phyloP scores from a whole-genome alignment of 176 grass and related monocot genomes.

The Phoenix roebelenii region DNA sequence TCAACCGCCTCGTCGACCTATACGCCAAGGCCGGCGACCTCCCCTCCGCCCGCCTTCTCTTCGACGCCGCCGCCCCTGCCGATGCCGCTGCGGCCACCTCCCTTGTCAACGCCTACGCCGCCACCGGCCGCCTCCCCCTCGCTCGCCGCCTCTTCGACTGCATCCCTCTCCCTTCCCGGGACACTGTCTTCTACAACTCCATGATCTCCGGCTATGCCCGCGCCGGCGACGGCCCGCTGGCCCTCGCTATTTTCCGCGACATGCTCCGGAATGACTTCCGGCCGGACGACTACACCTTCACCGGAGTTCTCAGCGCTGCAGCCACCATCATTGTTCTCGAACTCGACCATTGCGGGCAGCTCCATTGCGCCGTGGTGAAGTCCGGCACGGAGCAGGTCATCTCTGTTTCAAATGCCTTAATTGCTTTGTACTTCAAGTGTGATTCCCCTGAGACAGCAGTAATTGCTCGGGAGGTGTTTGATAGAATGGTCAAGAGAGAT shows the following conservation, averaged over 20 bases:
- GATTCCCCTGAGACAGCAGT: slow-evolving; percentile 6
- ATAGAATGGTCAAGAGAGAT: slow-evolving; percentile 60
- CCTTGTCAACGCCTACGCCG: slow-evolving; percentile 49
- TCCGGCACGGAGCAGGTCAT: slow-evolving; percentile 24
- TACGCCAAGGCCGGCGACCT: slow-evolving; percentile 65
- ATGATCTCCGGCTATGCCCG: slow-evolving; percentile 69
- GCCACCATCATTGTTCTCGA: slow-evolving; percentile 36
- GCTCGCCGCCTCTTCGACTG: slow-evolving; percentile 49
- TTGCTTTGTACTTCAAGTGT: slow-evolving; percentile 51
- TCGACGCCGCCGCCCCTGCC: slow-evolving; percentile 21
- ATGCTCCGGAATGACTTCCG: slow-evolving; percentile 31
- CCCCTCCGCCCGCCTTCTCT: slow-evolving; percentile 41
- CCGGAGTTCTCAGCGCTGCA: slow-evolving; percentile 62
- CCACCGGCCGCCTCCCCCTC: slow-evolving; percentile 38
- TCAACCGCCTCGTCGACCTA: slow-evolving; percentile 83
- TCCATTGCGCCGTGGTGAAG: slow-evolving; percentile 59
- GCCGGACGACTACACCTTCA: slow-evolving; percentile 66
- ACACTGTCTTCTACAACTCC: slow-evolving; percentile 82
- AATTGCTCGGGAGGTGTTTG: slow-evolving; percentile 50
- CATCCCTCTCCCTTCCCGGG: slow-evolving; percentile 40
- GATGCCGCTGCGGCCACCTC: slow-evolving; percentile 52
- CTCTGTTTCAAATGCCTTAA: slow-evolving; percentile 72
- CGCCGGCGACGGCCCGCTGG: slow-evolving; percentile 31
- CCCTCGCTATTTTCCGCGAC: slow-evolving; percentile 35
- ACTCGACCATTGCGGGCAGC: slow-evolving; percentile 38